Evolutionary conservation across 345 rosid genomes (phyloP).

Genomic region (Arabis alpina): DNA sequence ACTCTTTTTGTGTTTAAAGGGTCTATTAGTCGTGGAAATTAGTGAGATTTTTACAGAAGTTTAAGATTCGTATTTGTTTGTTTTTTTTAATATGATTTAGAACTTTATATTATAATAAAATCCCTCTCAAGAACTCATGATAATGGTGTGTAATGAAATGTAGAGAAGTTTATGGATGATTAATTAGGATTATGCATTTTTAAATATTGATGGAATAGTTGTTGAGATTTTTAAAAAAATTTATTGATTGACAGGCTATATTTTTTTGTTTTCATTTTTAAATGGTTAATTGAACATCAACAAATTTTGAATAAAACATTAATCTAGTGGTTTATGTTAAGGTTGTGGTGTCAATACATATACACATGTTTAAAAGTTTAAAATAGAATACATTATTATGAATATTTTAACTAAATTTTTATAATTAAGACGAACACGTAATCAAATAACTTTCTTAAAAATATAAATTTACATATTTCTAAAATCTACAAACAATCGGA

Average conservation of each 20-base stretch:
- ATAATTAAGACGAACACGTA: neutral
- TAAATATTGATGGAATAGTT: too few relatives aligned
- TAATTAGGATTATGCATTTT: neutral
- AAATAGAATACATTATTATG: too few relatives aligned
- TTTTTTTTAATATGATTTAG: neutral
- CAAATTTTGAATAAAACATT: neutral
- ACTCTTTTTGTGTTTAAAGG: conserved; percentile 76
- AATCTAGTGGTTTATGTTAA: too few relatives aligned
- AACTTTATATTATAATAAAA: neutral
- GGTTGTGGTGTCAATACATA: too few relatives aligned
- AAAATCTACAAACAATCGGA: too few relatives aligned
- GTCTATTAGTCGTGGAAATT: conserved; percentile 50
- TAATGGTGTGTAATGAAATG: neutral
- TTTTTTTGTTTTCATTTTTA: neutral
- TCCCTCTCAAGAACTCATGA: neutral
- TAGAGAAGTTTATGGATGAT: neutral
- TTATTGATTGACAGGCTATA: neutral
- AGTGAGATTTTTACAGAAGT: neutral
- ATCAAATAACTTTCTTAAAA: neutral
- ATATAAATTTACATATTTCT: too few relatives aligned
- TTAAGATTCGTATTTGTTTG: neutral
- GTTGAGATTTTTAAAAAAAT: neutral
- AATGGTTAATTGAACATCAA: neutral
- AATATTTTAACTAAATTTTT: neutral
- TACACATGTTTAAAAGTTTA: too few relatives aligned